Conservation (phyloP, 164 flowering plant genomes). For the Kalanchoe fedtschenkoi region DNA sequence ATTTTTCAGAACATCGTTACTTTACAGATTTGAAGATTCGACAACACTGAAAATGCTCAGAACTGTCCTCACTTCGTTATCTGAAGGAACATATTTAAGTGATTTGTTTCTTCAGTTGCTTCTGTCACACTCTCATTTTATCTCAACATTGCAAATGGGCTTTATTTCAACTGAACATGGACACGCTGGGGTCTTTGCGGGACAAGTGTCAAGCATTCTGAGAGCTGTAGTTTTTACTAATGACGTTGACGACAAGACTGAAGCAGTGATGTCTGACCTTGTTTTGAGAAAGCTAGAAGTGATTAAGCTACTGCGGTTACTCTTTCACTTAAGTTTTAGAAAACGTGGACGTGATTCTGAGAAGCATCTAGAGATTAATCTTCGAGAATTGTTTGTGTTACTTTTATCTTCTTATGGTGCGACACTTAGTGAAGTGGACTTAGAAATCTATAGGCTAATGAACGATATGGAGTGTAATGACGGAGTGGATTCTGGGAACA, state of each 20-base stretch:
- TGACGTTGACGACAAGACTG: conserved; percentile 13
- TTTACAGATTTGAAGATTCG: conserved; percentile 72
- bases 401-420: conserved; percentile 83
- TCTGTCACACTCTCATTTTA: conserved; percentile 77
- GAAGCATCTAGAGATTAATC: conserved; percentile 36
- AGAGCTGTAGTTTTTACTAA: conserved; percentile 24
- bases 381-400: conserved; percentile 43
- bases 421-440: conserved; percentile 54
- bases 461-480: conserved; percentile 40
- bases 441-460: conserved; percentile 61
- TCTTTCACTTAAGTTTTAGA: conserved; percentile 24
- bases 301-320: conserved; percentile 54
- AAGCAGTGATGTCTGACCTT: conserved; percentile 11
- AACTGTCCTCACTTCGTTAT: conserved; percentile 24
- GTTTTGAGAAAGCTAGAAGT: conserved; percentile 45
- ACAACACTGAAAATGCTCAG: conserved; percentile 44
- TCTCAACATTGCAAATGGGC: conserved; percentile 32
- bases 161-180: conserved; percentile 20
- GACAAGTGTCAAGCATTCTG: conserved; percentile 61
- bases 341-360: conserved; percentile 17
- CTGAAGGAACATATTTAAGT: conserved; percentile 34
- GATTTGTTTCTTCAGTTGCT: conserved; percentile 40
- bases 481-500: conserved; percentile 18
- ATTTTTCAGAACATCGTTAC: conserved; percentile 44
- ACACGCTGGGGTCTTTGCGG: conserved; percentile 32